Conservation (phyloP, 148 eudicot genomes). For the Nepenthes mirabilis region DNA sequence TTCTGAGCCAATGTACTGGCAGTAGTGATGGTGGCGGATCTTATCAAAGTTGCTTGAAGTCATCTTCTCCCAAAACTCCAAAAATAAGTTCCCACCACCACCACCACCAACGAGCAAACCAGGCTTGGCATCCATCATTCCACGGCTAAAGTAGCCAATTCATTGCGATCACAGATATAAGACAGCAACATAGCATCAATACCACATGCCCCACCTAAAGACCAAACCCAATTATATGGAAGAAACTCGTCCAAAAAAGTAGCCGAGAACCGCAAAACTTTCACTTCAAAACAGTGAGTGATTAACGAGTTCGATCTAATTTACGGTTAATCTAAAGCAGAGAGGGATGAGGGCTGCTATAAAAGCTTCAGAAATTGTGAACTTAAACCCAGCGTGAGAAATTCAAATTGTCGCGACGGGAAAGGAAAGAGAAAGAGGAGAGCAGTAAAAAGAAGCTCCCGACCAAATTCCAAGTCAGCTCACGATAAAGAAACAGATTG, state of each 20-base stretch:
- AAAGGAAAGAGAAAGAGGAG: not conserved
- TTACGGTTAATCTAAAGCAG: not conserved
- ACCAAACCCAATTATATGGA: conserved; percentile 35
- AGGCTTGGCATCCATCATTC: conserved; percentile 23
- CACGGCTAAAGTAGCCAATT: conserved; percentile 26
- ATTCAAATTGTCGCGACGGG: not conserved
- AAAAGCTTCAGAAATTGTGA: not conserved
- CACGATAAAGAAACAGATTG: conserved; percentile 16
- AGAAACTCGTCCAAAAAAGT: conserved; percentile 29
- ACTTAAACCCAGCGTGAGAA: not conserved
- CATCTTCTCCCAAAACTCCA: conserved; percentile 22
- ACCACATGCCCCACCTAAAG: conserved; percentile 37
- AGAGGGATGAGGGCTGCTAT: not conserved
- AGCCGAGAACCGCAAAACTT: not conserved
- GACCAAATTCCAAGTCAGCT: conserved; percentile 1
- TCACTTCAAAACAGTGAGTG: not conserved
- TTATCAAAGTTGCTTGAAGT: conserved; percentile 14
- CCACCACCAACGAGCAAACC: conserved; percentile 14
- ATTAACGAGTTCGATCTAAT: not conserved
- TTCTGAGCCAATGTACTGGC: conserved; percentile 21
- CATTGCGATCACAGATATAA: conserved; percentile 26
- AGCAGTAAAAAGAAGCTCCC: conserved; percentile 4
- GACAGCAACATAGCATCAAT: conserved; percentile 37
- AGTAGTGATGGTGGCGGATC: conserved; percentile 20
- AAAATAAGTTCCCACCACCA: conserved; percentile 19